phyloP scores from a whole-genome alignment of 306 rosid species.

The Coriaria nepalensis region DNA sequence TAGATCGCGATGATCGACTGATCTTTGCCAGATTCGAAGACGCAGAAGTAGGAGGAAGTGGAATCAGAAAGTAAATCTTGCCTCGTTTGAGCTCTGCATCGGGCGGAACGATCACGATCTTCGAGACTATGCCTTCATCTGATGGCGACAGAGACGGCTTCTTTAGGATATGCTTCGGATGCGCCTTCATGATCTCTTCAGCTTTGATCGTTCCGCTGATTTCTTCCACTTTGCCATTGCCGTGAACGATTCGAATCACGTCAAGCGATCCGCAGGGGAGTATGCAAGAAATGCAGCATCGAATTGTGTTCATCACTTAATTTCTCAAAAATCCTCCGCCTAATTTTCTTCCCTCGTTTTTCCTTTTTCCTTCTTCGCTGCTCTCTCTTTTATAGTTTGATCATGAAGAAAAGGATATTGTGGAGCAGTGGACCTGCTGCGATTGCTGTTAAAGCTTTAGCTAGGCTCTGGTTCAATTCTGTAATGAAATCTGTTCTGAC shows the following conservation, averaged over 20 bases:
- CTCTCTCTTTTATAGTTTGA: slow-evolving; percentile 16
- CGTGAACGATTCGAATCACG: slow-evolving; percentile 83
- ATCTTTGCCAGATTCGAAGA: slow-evolving; percentile 16
- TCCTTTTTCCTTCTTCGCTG: not conserved
- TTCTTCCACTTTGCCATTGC: slow-evolving; percentile 71
- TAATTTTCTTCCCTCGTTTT: not conserved
- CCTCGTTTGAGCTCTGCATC: slow-evolving; percentile 89
- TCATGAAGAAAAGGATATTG: no score
- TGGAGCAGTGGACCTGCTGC: no score
- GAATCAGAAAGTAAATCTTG: slow-evolving; percentile 97
- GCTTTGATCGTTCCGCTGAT: slow-evolving; percentile 64
- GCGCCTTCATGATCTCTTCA: slow-evolving; percentile 67
- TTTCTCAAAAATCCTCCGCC: not conserved
- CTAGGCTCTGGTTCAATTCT: no score
- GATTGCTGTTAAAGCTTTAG: no score
- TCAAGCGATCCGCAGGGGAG: slow-evolving; percentile 88
- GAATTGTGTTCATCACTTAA: slow-evolving; percentile 56
- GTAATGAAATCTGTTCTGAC: no score
- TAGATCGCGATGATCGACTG: slow-evolving; percentile 7
- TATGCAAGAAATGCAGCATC: slow-evolving; percentile 96
- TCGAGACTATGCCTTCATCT: slow-evolving; percentile 43
- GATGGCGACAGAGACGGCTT: slow-evolving; percentile 54
- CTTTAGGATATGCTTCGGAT: slow-evolving; percentile 82
- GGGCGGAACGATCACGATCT: slow-evolving; percentile 77
- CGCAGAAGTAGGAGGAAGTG: slow-evolving; percentile 20